Evolutionary conservation across 495 filamentous ascomycete species (phyloP).

Genomic region (Penicillium taxi): DNA sequence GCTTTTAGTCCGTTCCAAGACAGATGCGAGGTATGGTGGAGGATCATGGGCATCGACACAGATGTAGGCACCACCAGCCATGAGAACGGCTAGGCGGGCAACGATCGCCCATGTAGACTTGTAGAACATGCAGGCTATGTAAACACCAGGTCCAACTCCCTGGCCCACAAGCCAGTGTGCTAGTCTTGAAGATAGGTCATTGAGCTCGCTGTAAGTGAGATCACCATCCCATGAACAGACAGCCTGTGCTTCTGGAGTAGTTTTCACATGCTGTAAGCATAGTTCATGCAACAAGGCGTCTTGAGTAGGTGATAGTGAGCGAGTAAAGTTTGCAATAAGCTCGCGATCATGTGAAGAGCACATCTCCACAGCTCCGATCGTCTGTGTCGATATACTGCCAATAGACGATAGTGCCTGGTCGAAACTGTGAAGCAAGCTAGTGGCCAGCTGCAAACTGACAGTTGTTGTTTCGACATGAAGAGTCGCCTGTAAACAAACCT

Average conservation of each 20-base stretch:
- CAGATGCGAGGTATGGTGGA: conserved; percentile 14
- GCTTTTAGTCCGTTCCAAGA: conserved; percentile 12
- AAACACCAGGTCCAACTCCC: conserved; percentile 15
- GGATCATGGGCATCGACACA: conserved; percentile 46
- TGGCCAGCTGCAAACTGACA: conserved; percentile 6
- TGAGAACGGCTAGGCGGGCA: conserved; percentile 22
- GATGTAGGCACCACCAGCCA: conserved; percentile 40
- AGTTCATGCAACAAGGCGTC: conserved; percentile 13
- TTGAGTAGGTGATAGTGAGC: conserved; percentile 5
- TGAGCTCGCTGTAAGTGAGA: conserved; percentile 26
- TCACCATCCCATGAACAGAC: conserved; percentile 26
- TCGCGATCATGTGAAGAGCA: conserved; percentile 7
- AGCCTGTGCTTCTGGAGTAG: conserved; percentile 11
- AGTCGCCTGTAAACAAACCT: conserved; percentile 6
- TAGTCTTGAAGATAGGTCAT: conserved; percentile 14
- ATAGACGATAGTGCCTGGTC: conserved; percentile 10
- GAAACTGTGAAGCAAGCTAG: conserved; percentile 15
- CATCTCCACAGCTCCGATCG: conserved; percentile 8
- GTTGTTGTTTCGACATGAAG: conserved; percentile 2
- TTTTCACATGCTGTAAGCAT: conserved; percentile 7
- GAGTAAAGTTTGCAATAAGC: conserved; percentile 7
- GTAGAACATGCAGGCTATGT: conserved; percentile 25
- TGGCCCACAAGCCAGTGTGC: conserved; percentile 17
- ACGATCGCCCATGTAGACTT: conserved; percentile 29
- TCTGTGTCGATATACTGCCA: not conserved